phyloP scores from a whole-genome alignment of 805 yeast species.

The Isabelozyma heimii region DNA sequence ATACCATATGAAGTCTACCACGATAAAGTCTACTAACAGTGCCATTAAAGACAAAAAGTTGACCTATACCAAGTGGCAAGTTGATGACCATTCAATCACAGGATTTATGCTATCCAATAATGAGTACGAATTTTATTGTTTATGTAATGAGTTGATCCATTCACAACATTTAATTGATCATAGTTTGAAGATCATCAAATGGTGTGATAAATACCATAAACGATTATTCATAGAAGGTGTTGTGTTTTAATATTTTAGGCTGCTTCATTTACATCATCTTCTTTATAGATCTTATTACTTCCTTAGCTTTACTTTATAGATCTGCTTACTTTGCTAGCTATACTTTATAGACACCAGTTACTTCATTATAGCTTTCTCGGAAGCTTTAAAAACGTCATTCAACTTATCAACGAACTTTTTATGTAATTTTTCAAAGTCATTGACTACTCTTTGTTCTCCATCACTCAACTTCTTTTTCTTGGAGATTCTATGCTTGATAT shows the following conservation, averaged over 20 bases:
- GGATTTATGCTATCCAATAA: slow-evolving; percentile 39
- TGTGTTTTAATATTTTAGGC: slow-evolving; percentile 25
- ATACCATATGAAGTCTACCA: slow-evolving; percentile 22
- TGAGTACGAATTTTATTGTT: slow-evolving; percentile 35
- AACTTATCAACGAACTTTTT: slow-evolving; percentile 62
- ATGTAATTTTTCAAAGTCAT: slow-evolving; percentile 66
- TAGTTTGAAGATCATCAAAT: slow-evolving; percentile 61
- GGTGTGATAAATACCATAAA: slow-evolving; percentile 74
- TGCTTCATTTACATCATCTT: not conserved
- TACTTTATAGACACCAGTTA: slow-evolving; percentile 8
- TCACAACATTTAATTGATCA: slow-evolving; percentile 58
- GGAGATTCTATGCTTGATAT: slow-evolving; percentile 56
- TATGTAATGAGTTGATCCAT: slow-evolving; percentile 45
- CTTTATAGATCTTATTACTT: not conserved
- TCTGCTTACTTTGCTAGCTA: too few species aligned
- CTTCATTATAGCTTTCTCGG: slow-evolving; percentile 48
- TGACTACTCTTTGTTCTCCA: slow-evolving; percentile 50
- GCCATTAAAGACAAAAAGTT: slow-evolving; percentile 38
- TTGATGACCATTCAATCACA: slow-evolving; percentile 13
- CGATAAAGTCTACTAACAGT: slow-evolving; percentile 13
- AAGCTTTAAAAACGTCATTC: slow-evolving; percentile 51
- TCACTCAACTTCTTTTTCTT: slow-evolving; percentile 53
- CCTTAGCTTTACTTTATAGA: too few species aligned
- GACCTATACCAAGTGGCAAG: slow-evolving; percentile 44
- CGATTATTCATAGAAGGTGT: slow-evolving; percentile 78